Evolutionary conservation across 805 yeast genomes (phyloP).

Genomic region (Saturnispora zaruensis): DNA sequence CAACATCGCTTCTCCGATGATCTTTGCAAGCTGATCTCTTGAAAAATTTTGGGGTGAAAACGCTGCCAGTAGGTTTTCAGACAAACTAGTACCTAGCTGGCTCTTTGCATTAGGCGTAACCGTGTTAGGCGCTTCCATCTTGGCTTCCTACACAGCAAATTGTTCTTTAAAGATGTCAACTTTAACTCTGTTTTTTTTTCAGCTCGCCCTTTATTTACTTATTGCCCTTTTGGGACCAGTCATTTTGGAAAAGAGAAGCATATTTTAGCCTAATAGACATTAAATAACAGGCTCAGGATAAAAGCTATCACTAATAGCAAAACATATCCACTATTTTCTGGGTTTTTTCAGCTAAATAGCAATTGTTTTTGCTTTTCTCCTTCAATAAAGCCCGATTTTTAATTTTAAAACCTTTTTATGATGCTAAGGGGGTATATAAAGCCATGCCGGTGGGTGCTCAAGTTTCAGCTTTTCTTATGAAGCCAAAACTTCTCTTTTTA

Average conservation of each 20-base stretch:
- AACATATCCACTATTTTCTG: too few relatives aligned
- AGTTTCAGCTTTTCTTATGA: too few relatives aligned
- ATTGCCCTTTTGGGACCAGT: conserved; percentile 12
- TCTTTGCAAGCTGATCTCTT: not conserved
- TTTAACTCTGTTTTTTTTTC: not conserved
- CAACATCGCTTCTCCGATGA: conserved; percentile 3
- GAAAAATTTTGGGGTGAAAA: not conserved
- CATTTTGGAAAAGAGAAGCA: not conserved
- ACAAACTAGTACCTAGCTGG: not conserved
- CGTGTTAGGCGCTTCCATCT: not conserved
- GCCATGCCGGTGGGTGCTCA: not conserved
- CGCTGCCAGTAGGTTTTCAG: not conserved
- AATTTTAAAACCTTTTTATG: too few relatives aligned
- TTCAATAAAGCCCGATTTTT: not conserved
- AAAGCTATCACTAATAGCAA: too few relatives aligned
- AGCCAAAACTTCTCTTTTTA: too few relatives aligned
- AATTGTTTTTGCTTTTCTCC: not conserved
- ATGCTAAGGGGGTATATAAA: not conserved
- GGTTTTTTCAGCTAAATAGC: not conserved
- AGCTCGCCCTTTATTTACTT: conserved; percentile 7
- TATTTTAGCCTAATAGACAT: not conserved
- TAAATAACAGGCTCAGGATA: not conserved
- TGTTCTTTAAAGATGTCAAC: not conserved
- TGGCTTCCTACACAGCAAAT: not conserved
- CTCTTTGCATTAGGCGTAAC: not conserved